Percentiles rank a stretch among this genome's conserved stretches.
Evolutionary conservation across 139 green algal species (phyloP).

Genomic region (Tetraselmis striata): DNA sequence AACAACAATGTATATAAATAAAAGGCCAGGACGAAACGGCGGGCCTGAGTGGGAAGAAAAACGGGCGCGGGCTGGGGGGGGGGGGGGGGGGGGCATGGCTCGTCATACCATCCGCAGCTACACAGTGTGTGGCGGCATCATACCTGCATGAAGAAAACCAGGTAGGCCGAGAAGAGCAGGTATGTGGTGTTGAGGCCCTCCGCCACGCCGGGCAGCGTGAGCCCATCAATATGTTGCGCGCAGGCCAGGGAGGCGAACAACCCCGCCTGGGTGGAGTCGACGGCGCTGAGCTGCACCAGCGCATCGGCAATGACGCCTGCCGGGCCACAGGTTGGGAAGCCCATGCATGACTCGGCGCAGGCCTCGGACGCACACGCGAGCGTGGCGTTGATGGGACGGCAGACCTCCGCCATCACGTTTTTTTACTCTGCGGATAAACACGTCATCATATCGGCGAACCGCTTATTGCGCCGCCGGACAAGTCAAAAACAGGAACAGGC

Average conservation of each 20-base stretch:
- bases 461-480: too few species aligned
- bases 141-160: conserved; percentile 41
- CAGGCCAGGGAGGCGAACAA: background rate
- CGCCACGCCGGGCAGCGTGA: background rate
- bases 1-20: too few species aligned
- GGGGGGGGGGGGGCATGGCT: too few species aligned
- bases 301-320: background rate
- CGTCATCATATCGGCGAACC: too few species aligned
- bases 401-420: too few species aligned
- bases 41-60: too few species aligned
- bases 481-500: too few species aligned
- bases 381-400: background rate
- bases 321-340: background rate
- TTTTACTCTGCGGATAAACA: too few species aligned
- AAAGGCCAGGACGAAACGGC: too few species aligned
- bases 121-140: too few species aligned
- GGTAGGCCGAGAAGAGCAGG: conserved; percentile 27
- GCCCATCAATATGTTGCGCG: background rate
- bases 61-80: too few species aligned
- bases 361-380: background rate
- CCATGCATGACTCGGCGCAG: background rate
- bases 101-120: too few species aligned
- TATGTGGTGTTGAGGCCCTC: conserved; percentile 14
- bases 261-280: background rate
- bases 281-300: background rate